Base-by-base conservation (phyloP, 2,329 filamentous ascomycete genomes). In the Fusarium irregulare region DNA sequence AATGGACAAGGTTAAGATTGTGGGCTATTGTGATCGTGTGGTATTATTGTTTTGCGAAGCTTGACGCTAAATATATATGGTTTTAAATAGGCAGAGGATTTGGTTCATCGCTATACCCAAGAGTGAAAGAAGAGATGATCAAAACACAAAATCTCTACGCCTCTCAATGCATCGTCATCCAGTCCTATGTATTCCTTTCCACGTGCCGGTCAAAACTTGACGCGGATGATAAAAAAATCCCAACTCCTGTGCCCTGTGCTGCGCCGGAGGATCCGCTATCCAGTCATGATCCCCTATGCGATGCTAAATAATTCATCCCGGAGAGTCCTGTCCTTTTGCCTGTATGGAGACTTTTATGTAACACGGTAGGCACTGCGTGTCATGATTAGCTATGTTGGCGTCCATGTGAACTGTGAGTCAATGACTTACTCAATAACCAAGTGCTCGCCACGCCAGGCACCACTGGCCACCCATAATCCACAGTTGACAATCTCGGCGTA, bases 391-490 rank as follows among this genome's bases (percentile, higher is more conserved):
- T 28, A 64, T 27, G 25, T 44, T 25, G 20, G 14, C 18, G 27
- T 25, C 37, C 49, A 46, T 51, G 47, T 53, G 59, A 51, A 28
- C 40, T 45, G 27, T 53, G 60, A 53, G 21, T 66, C 63, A 51
- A 37, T 27, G 49, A 77, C 80, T 76, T 74, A 84, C 83, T 85
- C 83, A 56, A 84, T 83, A 46, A 85, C 79, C 59, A 85, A 76
- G 71, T 84, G 81, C 23, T 82, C 78, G 56, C 77, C 80, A 57
- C 79, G 81, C 77, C 82, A 83, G 73, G 84, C 82, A 50, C 83
- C 83, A 73, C 83, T 84, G 9, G 83, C 83, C 48, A 85, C 79
- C 83, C 83, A 85, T 55, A 85, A 77, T 7, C 83, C 83, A 72
- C 81, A 84, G 73, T 86, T 86, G 25, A 86, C 79, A 60, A 81